Conservation (phyloP, 306 rosid species). For the Cicer bijugum region DNA sequence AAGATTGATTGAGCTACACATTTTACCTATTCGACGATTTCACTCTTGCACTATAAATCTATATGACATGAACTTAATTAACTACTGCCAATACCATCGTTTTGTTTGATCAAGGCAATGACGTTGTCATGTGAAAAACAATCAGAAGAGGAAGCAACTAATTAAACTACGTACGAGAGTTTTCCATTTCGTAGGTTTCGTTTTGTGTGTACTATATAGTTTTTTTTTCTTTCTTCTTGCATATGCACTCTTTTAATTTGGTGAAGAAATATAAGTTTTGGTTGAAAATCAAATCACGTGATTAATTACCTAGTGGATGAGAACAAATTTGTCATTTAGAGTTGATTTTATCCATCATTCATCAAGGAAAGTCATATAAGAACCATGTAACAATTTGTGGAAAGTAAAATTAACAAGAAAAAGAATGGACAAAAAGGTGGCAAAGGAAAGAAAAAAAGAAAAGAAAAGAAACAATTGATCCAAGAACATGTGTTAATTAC, state of each 20-base stretch:
- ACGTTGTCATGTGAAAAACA: neutral
- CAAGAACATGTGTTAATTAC: conserved; percentile 52
- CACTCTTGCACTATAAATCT: too few relatives aligned
- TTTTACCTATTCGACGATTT: too few relatives aligned
- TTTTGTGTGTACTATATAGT: neutral
- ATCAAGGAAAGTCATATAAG: neutral
- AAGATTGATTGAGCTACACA: too few relatives aligned
- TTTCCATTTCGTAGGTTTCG: too few relatives aligned
- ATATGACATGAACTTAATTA: too few relatives aligned
- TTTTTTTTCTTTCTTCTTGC: neutral
- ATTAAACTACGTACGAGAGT: neutral
- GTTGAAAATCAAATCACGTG: neutral
- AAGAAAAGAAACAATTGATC: neutral
- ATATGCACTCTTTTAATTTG: neutral
- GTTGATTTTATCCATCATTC: neutral
- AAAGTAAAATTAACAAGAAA: neutral
- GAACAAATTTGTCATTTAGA: neutral
- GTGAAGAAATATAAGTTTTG: neutral
- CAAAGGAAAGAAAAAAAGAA: neutral
- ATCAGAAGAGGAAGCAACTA: neutral
- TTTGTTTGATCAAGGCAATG: neutral
- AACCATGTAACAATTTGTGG: conserved; percentile 18
- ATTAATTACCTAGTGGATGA: too few relatives aligned
- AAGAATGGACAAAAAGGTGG: neutral
- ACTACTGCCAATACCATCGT: neutral